phyloP scores from a whole-genome alignment of 2,329 filamentous ascomycete genomes.

The Paracorniculantispora psalliotae region DNA sequence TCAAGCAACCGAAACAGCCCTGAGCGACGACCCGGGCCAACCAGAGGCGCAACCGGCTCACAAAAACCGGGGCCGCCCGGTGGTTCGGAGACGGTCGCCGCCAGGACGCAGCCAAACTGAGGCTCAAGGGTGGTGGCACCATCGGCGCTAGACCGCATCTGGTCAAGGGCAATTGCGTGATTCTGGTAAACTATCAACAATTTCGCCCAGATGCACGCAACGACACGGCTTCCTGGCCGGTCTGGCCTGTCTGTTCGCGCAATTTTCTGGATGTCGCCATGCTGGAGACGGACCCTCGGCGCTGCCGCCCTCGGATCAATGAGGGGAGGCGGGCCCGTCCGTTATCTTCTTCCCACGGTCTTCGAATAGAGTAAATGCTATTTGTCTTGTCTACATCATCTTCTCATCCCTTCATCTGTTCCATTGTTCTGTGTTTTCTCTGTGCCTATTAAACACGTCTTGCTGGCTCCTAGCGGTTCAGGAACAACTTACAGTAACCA shows the following conservation, averaged over 20 bases:
- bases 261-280: slow-evolving; percentile 8
- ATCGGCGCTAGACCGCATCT: slow-evolving; percentile 25
- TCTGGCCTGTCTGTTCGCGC: slow-evolving; percentile 20
- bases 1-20: neutral
- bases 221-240: no score
- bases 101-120: slow-evolving; percentile 1
- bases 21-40: slow-evolving; percentile 11
- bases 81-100: slow-evolving; percentile 3
- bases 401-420: neutral
- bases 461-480: neutral
- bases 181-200: slow-evolving; percentile 34
- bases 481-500: neutral
- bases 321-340: slow-evolving; percentile 5
- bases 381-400: slow-evolving; percentile 5
- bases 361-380: slow-evolving; percentile 5
- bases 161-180: slow-evolving; percentile 36
- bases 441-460: neutral
- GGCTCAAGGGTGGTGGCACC: slow-evolving; percentile 13
- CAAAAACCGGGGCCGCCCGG: slow-evolving; percentile 7
- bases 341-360: neutral
- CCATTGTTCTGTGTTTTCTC: neutral
- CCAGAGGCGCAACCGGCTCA: neutral
- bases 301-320: neutral
- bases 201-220: slow-evolving; percentile 17
- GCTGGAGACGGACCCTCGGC: slow-evolving; percentile 6